Evolutionary conservation across 1,284 basidiomycete species (phyloP).

Genomic region (Golubevia pallescens): DNA sequence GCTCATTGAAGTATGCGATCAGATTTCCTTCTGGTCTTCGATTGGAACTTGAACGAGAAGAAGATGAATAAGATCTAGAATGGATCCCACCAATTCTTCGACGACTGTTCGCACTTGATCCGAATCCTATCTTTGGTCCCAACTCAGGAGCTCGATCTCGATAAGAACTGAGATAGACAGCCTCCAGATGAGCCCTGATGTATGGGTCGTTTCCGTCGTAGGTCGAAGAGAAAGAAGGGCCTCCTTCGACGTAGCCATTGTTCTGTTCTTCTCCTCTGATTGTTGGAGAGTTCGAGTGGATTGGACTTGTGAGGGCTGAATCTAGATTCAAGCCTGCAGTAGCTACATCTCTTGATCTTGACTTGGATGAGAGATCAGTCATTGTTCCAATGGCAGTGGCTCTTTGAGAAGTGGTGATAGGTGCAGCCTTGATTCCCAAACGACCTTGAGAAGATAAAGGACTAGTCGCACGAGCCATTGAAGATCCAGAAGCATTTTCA

Average conservation of each 20-base stretch:
- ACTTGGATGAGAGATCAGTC: neutral
- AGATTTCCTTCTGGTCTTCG: conserved; percentile 49
- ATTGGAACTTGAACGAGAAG: conserved; percentile 13
- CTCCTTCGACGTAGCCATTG: conserved; percentile 9
- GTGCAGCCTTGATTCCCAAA: conserved; percentile 2
- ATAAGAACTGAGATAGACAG: conserved; percentile 32
- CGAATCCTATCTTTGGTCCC: conserved; percentile 22
- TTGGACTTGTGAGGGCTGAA: conserved; percentile 6
- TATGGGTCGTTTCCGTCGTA: conserved; percentile 59
- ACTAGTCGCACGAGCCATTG: neutral
- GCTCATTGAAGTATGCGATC: conserved; percentile 69
- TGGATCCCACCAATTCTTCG: conserved; percentile 3
- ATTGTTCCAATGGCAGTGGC: conserved; percentile 1
- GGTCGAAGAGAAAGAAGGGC: conserved; percentile 29
- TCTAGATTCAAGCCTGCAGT: neutral
- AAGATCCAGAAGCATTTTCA: neutral
- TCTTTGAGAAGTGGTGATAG: neutral
- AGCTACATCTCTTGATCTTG: neutral
- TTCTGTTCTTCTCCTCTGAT: conserved; percentile 16
- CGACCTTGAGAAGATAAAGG: neutral
- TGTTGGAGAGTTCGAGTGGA: conserved; percentile 18
- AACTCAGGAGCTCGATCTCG: conserved; percentile 29
- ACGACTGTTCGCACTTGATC: conserved; percentile 18
- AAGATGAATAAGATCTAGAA: neutral
- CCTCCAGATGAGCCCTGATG: conserved; percentile 53